Evolutionary conservation across 2,329 filamentous ascomycete genomes (phyloP).

Genomic region (Apiospora phragmitis): DNA sequence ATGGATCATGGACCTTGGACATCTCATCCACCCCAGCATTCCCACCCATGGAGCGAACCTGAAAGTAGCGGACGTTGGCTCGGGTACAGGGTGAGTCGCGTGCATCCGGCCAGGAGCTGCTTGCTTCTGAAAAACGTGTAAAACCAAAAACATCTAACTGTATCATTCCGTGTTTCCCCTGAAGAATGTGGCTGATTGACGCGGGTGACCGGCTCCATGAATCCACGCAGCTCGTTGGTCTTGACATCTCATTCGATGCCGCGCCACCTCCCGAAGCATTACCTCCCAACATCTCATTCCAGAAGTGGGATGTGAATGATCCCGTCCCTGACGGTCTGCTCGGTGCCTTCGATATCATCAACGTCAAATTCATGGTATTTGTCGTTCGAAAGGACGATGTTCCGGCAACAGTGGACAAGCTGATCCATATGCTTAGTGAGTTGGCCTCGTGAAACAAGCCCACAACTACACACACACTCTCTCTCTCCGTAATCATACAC

Average conservation of each 20-base stretch:
- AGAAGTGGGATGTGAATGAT: conserved; percentile 3
- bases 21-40: conserved; percentile 21
- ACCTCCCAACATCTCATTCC: conserved; percentile 18
- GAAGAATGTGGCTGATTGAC: conserved; percentile 16
- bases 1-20: conserved; percentile 17
- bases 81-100: conserved; percentile 20
- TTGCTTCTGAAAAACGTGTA: background rate
- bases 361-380: conserved; percentile 23
- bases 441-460: background rate
- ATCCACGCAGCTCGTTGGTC: conserved; percentile 20
- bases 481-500: background rate
- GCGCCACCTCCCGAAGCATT: conserved; percentile 19
- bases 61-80: conserved; percentile 23
- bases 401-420: background rate
- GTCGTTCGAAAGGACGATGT: conserved; percentile 22
- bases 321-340: conserved; percentile 21
- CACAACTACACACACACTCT: too few relatives aligned
- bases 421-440: conserved; percentile 17
- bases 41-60: conserved; percentile 13
- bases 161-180: background rate
- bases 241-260: conserved; percentile 26
- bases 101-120: background rate
- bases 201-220: conserved; percentile 11
- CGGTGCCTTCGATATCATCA: conserved; percentile 22
- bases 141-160: too few relatives aligned